Evolutionary conservation across 441 rosid species (phyloP).

Genomic region (Viola pubescens): DNA sequence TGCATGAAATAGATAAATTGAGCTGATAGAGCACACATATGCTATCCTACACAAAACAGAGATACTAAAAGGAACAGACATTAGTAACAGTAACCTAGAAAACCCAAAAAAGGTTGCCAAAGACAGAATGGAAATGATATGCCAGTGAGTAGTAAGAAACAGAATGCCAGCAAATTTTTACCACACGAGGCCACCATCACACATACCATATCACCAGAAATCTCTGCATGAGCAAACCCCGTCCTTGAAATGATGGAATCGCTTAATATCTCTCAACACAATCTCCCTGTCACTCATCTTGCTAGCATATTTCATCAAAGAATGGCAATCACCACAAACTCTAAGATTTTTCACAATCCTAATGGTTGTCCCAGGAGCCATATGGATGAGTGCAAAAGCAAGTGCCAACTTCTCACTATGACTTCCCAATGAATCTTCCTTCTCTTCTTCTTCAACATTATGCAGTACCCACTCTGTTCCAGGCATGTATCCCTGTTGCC

Average conservation of each 20-base stretch:
- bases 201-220: slow-evolving; percentile 42
- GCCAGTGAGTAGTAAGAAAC: neutral
- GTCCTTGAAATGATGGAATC: slow-evolving; percentile 60
- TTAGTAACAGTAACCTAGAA: no score
- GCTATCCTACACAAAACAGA: neutral
- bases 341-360: slow-evolving; percentile 52
- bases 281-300: slow-evolving; percentile 41
- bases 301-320: slow-evolving; percentile 48
- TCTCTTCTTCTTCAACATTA: slow-evolving; percentile 63
- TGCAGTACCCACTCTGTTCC: slow-evolving; percentile 54
- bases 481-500: slow-evolving; percentile 42
- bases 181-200: neutral
- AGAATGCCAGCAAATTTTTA: neutral
- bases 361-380: slow-evolving; percentile 30
- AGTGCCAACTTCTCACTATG: slow-evolving; percentile 65
- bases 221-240: slow-evolving; percentile 58
- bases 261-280: slow-evolving; percentile 48
- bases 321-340: slow-evolving; percentile 62
- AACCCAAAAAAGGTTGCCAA: neutral
- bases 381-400: slow-evolving; percentile 43
- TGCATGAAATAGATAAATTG: no score
- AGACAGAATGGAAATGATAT: neutral
- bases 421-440: slow-evolving; percentile 44
- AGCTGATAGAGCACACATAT: neutral
- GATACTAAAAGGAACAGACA: neutral